Evolutionary conservation across 257 asterid genomes (phyloP).

Genomic region (Salvia hispanica): DNA sequence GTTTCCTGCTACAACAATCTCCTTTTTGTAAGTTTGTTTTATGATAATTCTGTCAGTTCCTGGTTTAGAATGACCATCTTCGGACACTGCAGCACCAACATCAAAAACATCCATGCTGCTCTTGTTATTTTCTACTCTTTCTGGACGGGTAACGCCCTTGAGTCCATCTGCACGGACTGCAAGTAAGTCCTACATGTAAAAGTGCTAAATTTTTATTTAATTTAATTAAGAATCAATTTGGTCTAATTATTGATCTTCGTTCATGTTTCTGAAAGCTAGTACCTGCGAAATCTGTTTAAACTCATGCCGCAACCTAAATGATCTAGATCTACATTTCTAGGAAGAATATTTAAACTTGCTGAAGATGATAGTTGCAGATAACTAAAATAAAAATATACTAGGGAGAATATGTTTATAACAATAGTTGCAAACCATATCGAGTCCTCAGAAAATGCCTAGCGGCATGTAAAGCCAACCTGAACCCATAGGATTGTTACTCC

Average conservation of each 20-base stretch:
- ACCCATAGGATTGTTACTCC: conserved; percentile 35
- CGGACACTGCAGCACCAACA: conserved; percentile 39
- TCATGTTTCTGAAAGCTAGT: neutral
- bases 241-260: neutral
- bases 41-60: conserved; percentile 48
- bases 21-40: conserved; percentile 53
- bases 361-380: conserved; percentile 1
- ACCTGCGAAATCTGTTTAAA: neutral
- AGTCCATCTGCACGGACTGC: conserved; percentile 48
- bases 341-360: neutral
- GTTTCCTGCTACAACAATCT: conserved; percentile 51
- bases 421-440: conserved; percentile 11
- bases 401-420: neutral
- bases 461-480: conserved; percentile 52
- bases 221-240: neutral
- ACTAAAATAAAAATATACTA: neutral
- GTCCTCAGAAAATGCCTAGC: conserved; percentile 9
- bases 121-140: conserved; percentile 41
- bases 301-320: neutral
- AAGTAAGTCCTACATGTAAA: conserved; percentile 22
- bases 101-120: conserved; percentile 39
- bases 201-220: neutral
- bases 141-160: conserved; percentile 30
- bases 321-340: neutral
- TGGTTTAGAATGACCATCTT: conserved; percentile 41